Evolutionary conservation across 768 basidiomycete genomes (phyloP).

Genomic region (Russula virescens): DNA sequence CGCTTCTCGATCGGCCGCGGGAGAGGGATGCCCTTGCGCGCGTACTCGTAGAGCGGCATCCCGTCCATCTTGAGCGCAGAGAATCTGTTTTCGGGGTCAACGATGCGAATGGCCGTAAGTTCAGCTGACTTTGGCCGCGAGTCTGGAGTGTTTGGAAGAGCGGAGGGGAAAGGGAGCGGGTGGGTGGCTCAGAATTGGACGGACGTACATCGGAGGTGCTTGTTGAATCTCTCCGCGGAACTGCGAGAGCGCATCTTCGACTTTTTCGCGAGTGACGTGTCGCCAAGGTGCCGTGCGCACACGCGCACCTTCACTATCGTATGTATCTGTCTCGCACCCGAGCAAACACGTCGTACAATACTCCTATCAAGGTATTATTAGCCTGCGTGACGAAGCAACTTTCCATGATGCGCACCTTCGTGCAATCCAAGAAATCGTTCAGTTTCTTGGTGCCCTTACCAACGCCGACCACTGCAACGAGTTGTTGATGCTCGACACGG

Average conservation of each 20-base stretch:
- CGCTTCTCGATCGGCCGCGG: constrained; percentile 93
- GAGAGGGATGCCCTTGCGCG: constrained; percentile 81
- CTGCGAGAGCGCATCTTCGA: constrained; percentile 59
- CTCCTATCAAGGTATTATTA: constrained; percentile 47
- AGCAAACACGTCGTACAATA: constrained; percentile 87
- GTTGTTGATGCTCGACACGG: constrained; percentile 1
- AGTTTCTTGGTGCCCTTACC: constrained; percentile 88
- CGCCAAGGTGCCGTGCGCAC: constrained; percentile 74
- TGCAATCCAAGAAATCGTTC: constrained; percentile 75
- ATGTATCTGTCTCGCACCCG: constrained; percentile 92
- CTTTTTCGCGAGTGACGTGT: constrained; percentile 73
- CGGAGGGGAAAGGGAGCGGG: too few relatives aligned
- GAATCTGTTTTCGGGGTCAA: constrained; percentile 51
- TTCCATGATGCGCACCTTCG: constrained; percentile 54
- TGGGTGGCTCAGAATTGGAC: background rate
- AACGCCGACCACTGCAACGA: constrained; percentile 78
- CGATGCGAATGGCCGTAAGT: too few relatives aligned
- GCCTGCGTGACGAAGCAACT: background rate
- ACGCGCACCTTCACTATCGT: constrained; percentile 83
- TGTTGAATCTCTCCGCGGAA: constrained; percentile 90
- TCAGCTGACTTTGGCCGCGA: background rate
- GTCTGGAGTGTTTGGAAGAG: too few relatives aligned
- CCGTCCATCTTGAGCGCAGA: constrained; percentile 99
- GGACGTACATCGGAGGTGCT: constrained; percentile 79
- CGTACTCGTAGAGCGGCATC: constrained; percentile 91